These are phyloP conservation scores for Deinandra increscens DNA, from an alignment of 129 eudicot species.

Conservation along the genomic window DNA sequence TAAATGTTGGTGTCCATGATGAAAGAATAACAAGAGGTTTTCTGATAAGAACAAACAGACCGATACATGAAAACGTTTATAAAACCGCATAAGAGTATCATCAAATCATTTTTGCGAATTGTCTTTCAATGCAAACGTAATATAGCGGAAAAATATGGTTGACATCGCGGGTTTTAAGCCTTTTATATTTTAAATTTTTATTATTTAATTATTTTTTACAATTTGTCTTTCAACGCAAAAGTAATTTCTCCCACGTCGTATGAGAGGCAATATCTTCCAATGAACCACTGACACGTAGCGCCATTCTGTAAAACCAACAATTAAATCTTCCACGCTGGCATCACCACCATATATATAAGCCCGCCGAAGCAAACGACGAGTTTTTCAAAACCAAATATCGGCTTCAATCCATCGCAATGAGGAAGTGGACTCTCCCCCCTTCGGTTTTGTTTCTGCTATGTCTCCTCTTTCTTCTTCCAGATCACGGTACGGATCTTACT, in stretches of 20 bases:
- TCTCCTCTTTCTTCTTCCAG: slow-evolving; percentile 83
- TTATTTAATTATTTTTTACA: too few species aligned
- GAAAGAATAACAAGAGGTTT: too few species aligned
- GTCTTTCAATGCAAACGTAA: too few species aligned
- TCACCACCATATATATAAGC: slow-evolving; percentile 24
- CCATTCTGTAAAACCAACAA: slow-evolving; percentile 20
- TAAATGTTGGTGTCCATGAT: too few species aligned
- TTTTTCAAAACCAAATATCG: slow-evolving; percentile 25
- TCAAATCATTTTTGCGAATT: too few species aligned
- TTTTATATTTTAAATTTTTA: too few species aligned
- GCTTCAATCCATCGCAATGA: slow-evolving; percentile 46
- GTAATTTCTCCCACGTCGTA: slow-evolving; percentile 85
- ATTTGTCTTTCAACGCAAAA: too few species aligned
- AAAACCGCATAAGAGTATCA: too few species aligned
- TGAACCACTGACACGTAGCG: slow-evolving; percentile 40
- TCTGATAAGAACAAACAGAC: too few species aligned
- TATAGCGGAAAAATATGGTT: too few species aligned
- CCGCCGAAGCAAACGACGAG: slow-evolving; percentile 19
- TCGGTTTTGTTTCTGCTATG: slow-evolving; percentile 70
- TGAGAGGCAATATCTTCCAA: slow-evolving; percentile 35
- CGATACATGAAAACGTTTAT: too few species aligned
- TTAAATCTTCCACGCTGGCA: slow-evolving; percentile 66
- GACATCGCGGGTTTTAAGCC: too few species aligned
- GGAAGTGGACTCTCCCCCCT: slow-evolving; percentile 88
- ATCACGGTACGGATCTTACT: slow-evolving; percentile 58